Base-by-base conservation (phyloP, 805 yeast genomes). In the Kodamaea laetipori region DNA sequence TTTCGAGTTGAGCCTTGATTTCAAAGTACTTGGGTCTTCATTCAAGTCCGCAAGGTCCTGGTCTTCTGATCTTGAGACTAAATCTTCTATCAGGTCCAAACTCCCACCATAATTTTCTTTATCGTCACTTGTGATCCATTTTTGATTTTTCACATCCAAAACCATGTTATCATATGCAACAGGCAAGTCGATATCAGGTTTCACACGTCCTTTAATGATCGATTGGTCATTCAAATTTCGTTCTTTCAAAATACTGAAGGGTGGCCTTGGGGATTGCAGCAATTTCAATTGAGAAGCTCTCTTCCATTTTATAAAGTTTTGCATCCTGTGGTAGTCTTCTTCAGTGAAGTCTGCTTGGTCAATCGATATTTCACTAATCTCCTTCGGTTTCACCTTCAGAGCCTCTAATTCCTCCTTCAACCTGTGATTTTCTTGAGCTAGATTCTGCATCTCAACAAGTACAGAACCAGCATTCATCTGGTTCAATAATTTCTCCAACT, bases 11-110 rank as follows among this genome's bases (percentile, higher is more conserved):
- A 28, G 34, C 15, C 43, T 37, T 9, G 44, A 21, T 17, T 25
- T 31, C 27, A 25, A 10, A 6, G 26, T 7, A 11, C 31, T 19
- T 17, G 42, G 12, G 23, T 40, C 23, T 13, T 39, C 40, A n/a
- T 28, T 28, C 19, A 30, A 30, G 15, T 44, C 43, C 12, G 36
- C 24, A 23, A 16, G 18, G 19, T 32, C 42, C 26, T 43, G 38
- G 39, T 25, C 30, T 34, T 37, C 33, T 37, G 49, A 16, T 48
- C 52, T 8, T 42, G 55, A 47, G n/a, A 53, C 45, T 23, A 70
- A 54, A 49, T 67, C 73, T 37, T 70, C 74, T 18, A 71, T 70
- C 8, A 65, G 61, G 34, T 69, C 75, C 34, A 71, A 56, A 37
- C 67, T 64, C 4, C 60, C 64, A 23, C 36, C 19, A 6, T 45